phyloP scores from a whole-genome alignment of 2,329 filamentous ascomycete species.

The Penicillium concentricum region DNA sequence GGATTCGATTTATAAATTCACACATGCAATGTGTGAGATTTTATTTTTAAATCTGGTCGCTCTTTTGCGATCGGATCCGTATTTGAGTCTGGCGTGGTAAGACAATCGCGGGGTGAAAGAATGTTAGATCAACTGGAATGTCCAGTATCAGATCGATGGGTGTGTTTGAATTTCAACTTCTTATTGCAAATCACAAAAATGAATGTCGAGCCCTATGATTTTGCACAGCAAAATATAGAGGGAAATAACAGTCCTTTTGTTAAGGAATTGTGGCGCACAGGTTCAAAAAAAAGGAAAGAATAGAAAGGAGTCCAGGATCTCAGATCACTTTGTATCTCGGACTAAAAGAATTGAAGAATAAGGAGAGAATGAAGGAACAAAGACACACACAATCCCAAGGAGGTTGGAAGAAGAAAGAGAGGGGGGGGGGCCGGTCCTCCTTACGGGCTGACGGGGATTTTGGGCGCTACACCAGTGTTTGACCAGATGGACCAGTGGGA shows the following conservation, averaged over 20 bases:
- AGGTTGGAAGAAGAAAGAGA: slow-evolving; percentile 18
- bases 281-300: not conserved
- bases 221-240: slow-evolving; percentile 33
- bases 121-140: slow-evolving; percentile 35
- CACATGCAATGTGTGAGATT: slow-evolving; percentile 4
- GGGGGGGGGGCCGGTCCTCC: slow-evolving; percentile 9
- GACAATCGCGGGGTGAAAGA: slow-evolving; percentile 32
- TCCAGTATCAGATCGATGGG: slow-evolving; percentile 25
- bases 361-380: slow-evolving; percentile 27
- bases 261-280: slow-evolving; percentile 38
- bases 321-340: slow-evolving; percentile 22
- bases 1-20: slow-evolving; percentile 5
- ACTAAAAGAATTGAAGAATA: slow-evolving; percentile 17
- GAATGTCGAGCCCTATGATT: slow-evolving; percentile 21
- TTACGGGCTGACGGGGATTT: slow-evolving; percentile 5
- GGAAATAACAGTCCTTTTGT: slow-evolving; percentile 16
- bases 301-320: slow-evolving; percentile 32
- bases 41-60: not conserved
- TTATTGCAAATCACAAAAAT: slow-evolving; percentile 11
- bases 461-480: slow-evolving; percentile 15
- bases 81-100: slow-evolving; percentile 26
- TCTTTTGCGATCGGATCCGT: slow-evolving; percentile 14
- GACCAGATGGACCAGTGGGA: not conserved
- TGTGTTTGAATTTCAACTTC: not conserved
- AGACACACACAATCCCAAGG: slow-evolving; percentile 19